A percentile compares a stretch with the other conserved stretches of the same genome.
phyloP scores from a whole-genome alignment of 225 moss, liverwort and hornwort genomes.

The Polytrichum formosum region DNA sequence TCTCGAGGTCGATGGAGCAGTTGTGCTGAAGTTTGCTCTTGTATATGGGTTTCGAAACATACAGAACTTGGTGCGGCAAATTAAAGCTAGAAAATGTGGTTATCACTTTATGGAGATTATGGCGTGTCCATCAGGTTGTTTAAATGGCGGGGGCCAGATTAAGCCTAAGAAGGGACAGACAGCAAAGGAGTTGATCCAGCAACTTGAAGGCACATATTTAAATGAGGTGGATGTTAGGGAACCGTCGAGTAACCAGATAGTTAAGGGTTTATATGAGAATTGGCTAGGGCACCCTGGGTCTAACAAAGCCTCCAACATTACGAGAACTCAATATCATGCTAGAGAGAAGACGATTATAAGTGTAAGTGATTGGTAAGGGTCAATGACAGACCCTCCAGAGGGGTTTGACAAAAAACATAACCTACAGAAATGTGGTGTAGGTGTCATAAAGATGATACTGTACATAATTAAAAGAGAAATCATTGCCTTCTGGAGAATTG shows the following conservation, averaged over 20 bases:
- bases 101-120: constrained; percentile 96
- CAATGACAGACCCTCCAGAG: too few species aligned
- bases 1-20: constrained; percentile 73
- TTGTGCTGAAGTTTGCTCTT: constrained; percentile 82
- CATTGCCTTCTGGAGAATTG: too few species aligned
- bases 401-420: too few species aligned
- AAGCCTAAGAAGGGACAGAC: constrained; percentile 85
- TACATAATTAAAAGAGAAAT: too few species aligned
- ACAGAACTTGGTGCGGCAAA: constrained; percentile 85
- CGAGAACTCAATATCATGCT: constrained; percentile 84
- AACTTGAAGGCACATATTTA: constrained; percentile 76
- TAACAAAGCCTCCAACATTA: constrained; percentile 38
- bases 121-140: constrained; percentile 97
- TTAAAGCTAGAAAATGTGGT: constrained; percentile 79
- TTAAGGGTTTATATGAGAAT: constrained; percentile 65
- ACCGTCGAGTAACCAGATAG: constrained; percentile 68
- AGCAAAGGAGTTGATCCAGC: constrained; percentile 85
- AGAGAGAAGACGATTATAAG: constrained; percentile 74
- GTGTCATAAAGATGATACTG: too few species aligned
- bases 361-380: constrained; percentile 70
- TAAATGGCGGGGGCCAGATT: constrained; percentile 96
- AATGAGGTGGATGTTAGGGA: constrained; percentile 81
- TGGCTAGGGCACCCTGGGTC: constrained; percentile 82
- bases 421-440: too few species aligned
- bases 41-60: constrained; percentile 96